These are phyloP conservation scores for Penicillium psychrofluorescens DNA, from an alignment of 495 filamentous ascomycete genomes.

Conservation along the genomic window DNA sequence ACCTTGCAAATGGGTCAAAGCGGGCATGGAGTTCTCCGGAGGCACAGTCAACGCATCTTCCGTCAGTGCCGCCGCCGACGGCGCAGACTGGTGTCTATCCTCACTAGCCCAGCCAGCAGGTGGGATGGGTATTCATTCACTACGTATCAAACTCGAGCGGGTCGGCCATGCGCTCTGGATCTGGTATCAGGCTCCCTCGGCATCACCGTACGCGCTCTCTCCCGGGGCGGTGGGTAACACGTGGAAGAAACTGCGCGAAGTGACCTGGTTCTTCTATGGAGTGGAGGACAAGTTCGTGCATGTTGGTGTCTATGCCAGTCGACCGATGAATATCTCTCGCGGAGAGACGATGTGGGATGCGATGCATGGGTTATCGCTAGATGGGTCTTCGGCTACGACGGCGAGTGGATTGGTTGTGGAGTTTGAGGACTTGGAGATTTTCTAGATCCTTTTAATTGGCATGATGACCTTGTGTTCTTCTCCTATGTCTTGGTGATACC, in stretches of 20 bases:
- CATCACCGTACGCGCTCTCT: slow-evolving; percentile 24
- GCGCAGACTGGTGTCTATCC: slow-evolving; percentile 50
- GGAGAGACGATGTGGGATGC: slow-evolving; percentile 35
- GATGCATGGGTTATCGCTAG: slow-evolving; percentile 32
- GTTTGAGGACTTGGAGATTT: slow-evolving; percentile 53
- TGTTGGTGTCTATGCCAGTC: slow-evolving; percentile 50
- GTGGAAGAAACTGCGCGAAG: slow-evolving; percentile 53
- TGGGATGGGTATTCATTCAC: slow-evolving; percentile 24
- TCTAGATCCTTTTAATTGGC: slow-evolving; percentile 15
- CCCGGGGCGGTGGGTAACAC: slow-evolving; percentile 36
- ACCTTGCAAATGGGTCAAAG: slow-evolving; percentile 53
- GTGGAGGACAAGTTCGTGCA: slow-evolving; percentile 52
- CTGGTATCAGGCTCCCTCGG: slow-evolving; percentile 44
- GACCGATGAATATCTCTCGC: slow-evolving; percentile 34
- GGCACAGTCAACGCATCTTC: slow-evolving; percentile 46
- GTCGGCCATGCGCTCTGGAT: slow-evolving; percentile 51
- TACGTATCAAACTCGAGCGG: slow-evolving; percentile 53
- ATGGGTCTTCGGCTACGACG: slow-evolving; percentile 14
- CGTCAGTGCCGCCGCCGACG: slow-evolving; percentile 48
- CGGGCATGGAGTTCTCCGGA: slow-evolving; percentile 49
- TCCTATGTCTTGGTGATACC: slow-evolving; percentile 11
- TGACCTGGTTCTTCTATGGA: slow-evolving; percentile 55
- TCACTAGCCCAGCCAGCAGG: slow-evolving; percentile 25
- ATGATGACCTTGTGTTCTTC: background rate
- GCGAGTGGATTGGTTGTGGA: slow-evolving; percentile 44